Evolutionary conservation across 305 asterid genomes (phyloP), one percentile per base, ranked within the genome.

Genomic region (Fraxinus baroniana): DNA sequence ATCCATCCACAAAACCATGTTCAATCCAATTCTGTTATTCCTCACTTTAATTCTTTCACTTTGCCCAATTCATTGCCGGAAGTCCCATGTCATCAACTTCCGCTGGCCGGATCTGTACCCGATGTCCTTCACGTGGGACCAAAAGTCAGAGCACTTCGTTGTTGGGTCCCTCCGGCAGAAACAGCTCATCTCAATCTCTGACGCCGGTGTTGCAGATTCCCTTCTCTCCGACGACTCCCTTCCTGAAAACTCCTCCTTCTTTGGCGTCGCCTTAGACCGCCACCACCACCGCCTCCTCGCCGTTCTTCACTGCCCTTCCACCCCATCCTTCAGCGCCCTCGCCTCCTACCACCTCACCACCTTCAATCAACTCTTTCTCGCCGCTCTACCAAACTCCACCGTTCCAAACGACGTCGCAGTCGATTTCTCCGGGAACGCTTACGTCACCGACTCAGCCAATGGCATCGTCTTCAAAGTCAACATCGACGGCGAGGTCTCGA

Each of bases 61-160:
- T 15, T 46, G 36, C 17, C 70, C 87, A 55, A 26, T 85, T 0
- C 55, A 80, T 74, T 86, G 90, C 78, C 84, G 92, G 60, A 85
- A 74, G 8, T 80, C 74, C 49, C 99, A 95, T 84, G 82, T 84
- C 88, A 92, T 95, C 96, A 88, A 86, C 74, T 89, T 95, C 93
- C 88, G 90, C 39, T 91, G 90, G 79, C 88, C 84, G 0, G 87
- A 92, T 46, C 97, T 93, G 78, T 91, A 84, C 81, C 99, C 97
- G 3, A 89, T 87, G 64, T 93, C 98, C 81, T 87, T 94, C 90
- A 36, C 85, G 7, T 95, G 97, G 97, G 99, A 95, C 64, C 92
- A 90, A 0, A 87, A 85, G 70, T 89, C 89, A 73, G 94, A 95
- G 24, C 99, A 94, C 91, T 95, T 95, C 88, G 78, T 95, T 78